phyloP scores from a whole-genome alignment of 2,329 filamentous ascomycete species.

The Magnaporthales sp. region DNA sequence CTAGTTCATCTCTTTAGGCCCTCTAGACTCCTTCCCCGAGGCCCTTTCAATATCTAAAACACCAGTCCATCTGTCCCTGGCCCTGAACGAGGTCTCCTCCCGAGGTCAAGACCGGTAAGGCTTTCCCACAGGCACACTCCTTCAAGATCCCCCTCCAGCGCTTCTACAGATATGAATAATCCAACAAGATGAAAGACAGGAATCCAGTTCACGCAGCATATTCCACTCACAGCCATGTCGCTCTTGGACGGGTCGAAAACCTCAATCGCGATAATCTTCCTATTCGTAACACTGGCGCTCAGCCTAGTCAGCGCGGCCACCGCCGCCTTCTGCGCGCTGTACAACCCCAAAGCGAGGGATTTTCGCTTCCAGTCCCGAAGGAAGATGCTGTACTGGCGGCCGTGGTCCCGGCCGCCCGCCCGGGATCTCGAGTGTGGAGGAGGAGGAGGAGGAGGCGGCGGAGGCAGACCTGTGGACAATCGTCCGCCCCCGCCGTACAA shows the following conservation, averaged over 20 bases:
- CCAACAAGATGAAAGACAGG: not conserved
- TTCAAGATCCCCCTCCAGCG: not conserved
- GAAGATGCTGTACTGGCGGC: not conserved
- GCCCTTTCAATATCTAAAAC: not conserved
- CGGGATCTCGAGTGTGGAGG: not conserved
- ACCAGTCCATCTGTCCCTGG: not conserved
- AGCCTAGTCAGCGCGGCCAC: not conserved
- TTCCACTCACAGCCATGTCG: not conserved
- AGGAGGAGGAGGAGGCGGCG: not conserved
- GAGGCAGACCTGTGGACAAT: not conserved
- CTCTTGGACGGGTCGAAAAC: not conserved
- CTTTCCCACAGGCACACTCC: not conserved
- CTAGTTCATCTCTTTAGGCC: not conserved
- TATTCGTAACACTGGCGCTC: not conserved
- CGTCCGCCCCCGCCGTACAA: not conserved
- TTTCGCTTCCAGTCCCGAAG: not conserved
- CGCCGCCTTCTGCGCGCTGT: not conserved
- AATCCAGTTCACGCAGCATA: not conserved
- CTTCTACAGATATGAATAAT: not conserved
- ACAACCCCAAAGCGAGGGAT: too few relatives aligned
- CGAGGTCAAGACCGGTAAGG: not conserved
- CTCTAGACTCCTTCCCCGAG: not conserved
- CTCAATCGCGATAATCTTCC: not conserved
- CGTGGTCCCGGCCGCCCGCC: not conserved
- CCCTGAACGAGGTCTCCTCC: not conserved